A percentile compares a stretch with the other conserved stretches of the same genome.
phyloP scores from a whole-genome alignment of 495 filamentous ascomycete genomes.

The Tuber magnatum region DNA sequence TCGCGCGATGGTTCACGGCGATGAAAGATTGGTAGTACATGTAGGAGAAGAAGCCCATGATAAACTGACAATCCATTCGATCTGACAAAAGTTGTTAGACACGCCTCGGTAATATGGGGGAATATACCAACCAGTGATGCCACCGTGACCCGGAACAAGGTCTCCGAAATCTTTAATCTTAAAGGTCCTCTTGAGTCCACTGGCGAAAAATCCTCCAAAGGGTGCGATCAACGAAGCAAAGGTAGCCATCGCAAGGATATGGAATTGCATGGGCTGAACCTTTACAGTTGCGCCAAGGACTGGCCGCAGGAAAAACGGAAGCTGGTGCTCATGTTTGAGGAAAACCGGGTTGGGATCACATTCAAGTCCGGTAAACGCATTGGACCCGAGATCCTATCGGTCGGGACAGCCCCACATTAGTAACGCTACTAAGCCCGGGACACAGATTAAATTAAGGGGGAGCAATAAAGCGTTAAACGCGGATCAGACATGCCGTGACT shows the following conservation, averaged over 20 bases:
- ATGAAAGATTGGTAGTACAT: constrained; percentile 99
- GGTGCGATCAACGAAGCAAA: constrained; percentile 97
- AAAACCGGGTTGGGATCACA: constrained; percentile 94
- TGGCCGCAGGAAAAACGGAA: constrained; percentile 61
- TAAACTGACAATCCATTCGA: constrained; percentile 99
- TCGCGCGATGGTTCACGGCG: constrained; percentile 65
- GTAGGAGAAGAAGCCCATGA: constrained; percentile 98
- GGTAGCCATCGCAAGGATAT: constrained; percentile 80
- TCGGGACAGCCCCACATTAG: constrained; percentile 25
- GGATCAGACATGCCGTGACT: constrained; percentile 28
- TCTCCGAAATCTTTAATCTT: constrained; percentile 99
- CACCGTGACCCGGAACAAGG: constrained; percentile 93
- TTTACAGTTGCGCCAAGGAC: constrained; percentile 51
- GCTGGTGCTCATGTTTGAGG: constrained; percentile 64
- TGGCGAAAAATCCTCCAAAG: constrained; percentile 98
- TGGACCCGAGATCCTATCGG: constrained; percentile 77
- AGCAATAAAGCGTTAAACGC: neutral
- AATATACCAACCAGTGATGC: constrained; percentile 59
- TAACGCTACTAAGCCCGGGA: neutral
- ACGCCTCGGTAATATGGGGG: neutral
- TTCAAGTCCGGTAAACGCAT: constrained; percentile 79
- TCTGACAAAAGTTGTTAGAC: constrained; percentile 46
- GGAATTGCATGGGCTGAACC: constrained; percentile 86
- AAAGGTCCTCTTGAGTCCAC: constrained; percentile 95
- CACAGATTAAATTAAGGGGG: neutral